A percentile compares a stretch with the other conserved stretches of the same genome.
phyloP scores from a whole-genome alignment of 2,329 filamentous ascomycete species.

The Hypoxylon sp. region DNA sequence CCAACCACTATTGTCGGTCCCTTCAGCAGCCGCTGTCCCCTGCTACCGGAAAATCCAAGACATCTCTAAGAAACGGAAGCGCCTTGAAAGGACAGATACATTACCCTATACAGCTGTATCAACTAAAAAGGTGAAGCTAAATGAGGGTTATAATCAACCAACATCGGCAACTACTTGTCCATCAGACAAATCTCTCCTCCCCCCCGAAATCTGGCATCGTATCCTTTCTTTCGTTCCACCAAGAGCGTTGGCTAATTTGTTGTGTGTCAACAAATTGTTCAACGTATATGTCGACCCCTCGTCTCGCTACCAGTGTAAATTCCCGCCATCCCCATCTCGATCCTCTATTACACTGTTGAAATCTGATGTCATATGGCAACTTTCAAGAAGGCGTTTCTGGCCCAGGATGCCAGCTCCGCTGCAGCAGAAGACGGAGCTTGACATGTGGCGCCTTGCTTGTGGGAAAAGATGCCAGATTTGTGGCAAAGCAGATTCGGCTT shows the following conservation, averaged over 20 bases:
- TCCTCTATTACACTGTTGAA: conserved; percentile 59
- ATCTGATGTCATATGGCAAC: conserved; percentile 79
- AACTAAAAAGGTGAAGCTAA: conserved; percentile 48
- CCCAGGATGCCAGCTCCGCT: conserved; percentile 79
- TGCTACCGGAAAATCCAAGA: conserved; percentile 8
- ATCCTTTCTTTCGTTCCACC: conserved; percentile 78
- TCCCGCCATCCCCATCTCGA: conserved; percentile 55
- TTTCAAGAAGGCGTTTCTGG: conserved; percentile 75
- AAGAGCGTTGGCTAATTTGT: conserved; percentile 73
- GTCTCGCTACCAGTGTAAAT: conserved; percentile 53
- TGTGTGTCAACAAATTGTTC: conserved; percentile 78
- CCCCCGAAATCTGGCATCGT: conserved; percentile 77
- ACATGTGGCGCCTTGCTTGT: conserved; percentile 82
- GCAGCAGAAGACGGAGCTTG: conserved; percentile 74
- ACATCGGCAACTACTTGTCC: conserved; percentile 8
- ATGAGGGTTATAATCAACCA: conserved; percentile 15
- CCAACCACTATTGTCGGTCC: conserved; percentile 12
- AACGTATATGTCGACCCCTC: conserved; percentile 70
- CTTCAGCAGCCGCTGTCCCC: neutral
- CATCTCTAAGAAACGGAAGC: conserved; percentile 45
- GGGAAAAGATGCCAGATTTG: conserved; percentile 78
- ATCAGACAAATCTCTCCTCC: conserved; percentile 51
- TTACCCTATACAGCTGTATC: conserved; percentile 2
- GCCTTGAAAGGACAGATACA: conserved; percentile 14
- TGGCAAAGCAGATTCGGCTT: conserved; percentile 57